Evolutionary conservation across 495 filamentous ascomycete genomes (phyloP).

Genomic region (Oleoguttula mirabilis): DNA sequence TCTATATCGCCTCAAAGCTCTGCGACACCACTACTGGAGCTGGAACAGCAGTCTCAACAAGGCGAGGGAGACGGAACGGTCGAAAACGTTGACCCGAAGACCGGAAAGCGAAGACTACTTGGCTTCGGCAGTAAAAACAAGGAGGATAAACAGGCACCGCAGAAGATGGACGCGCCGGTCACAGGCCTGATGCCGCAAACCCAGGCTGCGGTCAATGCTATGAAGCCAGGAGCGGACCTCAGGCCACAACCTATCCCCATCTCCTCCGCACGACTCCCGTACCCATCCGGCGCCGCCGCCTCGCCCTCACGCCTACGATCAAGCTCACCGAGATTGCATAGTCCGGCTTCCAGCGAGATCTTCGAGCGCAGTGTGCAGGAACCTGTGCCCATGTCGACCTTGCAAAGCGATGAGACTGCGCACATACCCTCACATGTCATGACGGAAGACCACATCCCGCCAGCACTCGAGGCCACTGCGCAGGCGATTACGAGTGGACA

Average conservation of each 20-base stretch:
- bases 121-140: constrained; percentile 6
- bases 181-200: constrained; percentile 2
- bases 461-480: constrained; percentile 77
- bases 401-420: constrained; percentile 54
- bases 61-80: neutral
- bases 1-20: too few species aligned
- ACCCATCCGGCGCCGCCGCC: constrained; percentile 6
- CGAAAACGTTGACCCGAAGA: constrained; percentile 3
- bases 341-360: constrained; percentile 58
- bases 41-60: too few species aligned
- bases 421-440: constrained; percentile 73
- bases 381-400: constrained; percentile 31
- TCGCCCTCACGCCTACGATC: constrained; percentile 26
- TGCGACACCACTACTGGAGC: too few species aligned
- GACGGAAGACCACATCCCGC: constrained; percentile 84
- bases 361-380: constrained; percentile 93
- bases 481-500: constrained; percentile 74
- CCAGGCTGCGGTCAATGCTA: neutral
- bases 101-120: constrained; percentile 9
- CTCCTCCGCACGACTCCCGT: constrained; percentile 5
- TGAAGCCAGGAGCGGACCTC: neutral
- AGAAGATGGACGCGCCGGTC: constrained; percentile 4
- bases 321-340: constrained; percentile 31
- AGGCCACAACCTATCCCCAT: constrained; percentile 10
- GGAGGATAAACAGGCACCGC: neutral